phyloP scores from a whole-genome alignment of 1,284 basidiomycete genomes.

The Moesziomyces antarcticus region DNA sequence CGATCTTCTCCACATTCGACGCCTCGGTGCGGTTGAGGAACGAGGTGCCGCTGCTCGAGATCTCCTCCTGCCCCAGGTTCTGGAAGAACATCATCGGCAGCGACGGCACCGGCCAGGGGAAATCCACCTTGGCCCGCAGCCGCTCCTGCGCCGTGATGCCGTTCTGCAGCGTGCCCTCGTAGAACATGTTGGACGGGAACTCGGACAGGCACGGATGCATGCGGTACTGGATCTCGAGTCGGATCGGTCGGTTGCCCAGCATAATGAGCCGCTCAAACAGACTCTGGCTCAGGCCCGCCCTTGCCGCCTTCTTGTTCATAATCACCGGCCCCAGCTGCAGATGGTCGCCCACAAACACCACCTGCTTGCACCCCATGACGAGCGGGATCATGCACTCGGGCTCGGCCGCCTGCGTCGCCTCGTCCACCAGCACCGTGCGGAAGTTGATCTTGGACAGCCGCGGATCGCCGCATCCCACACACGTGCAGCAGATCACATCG shows the following conservation, averaged over 20 bases:
- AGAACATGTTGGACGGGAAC: slow-evolving; percentile 99
- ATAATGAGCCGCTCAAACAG: slow-evolving; percentile 97
- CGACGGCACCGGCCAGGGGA: slow-evolving; percentile 97
- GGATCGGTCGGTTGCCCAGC: slow-evolving; percentile 94
- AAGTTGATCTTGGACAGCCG: slow-evolving; percentile 96
- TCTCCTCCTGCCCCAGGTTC: slow-evolving; percentile 98
- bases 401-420: slow-evolving; percentile 97
- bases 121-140: slow-evolving; percentile 95
- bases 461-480: slow-evolving; percentile 96
- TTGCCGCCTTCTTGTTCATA: slow-evolving; percentile 99
- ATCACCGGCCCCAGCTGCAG: slow-evolving; percentile 97
- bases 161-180: slow-evolving; percentile 98
- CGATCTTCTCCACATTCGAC: slow-evolving; percentile 98
- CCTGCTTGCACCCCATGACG: slow-evolving; percentile 97
- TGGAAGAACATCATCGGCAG: slow-evolving; percentile 99
- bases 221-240: slow-evolving; percentile 98
- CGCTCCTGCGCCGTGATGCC: slow-evolving; percentile 98
- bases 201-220: slow-evolving; percentile 99
- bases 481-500: slow-evolving; percentile 98
- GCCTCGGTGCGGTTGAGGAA: slow-evolving; percentile 99
- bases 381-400: slow-evolving; percentile 99
- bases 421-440: slow-evolving; percentile 96
- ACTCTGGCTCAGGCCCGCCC: slow-evolving; percentile 95
- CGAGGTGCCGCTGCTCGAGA: slow-evolving; percentile 96
- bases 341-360: slow-evolving; percentile 95